These are phyloP conservation scores for Luffa acutangula DNA, from an alignment of 306 rosid species.

Conservation along the genomic window DNA sequence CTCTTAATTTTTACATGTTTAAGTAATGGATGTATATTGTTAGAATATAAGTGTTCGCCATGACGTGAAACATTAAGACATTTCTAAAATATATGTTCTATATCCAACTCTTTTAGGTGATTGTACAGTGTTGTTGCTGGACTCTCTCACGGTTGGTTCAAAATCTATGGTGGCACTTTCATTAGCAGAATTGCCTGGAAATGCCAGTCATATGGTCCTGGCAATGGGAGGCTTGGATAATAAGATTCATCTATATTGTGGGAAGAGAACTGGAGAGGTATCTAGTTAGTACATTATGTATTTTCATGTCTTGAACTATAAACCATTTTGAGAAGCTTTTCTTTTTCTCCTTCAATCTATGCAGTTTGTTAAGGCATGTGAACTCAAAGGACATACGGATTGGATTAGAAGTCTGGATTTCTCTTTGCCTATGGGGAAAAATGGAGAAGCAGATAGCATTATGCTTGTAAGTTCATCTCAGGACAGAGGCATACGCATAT, in stretches of 20 bases:
- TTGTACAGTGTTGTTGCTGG: constrained; percentile 48
- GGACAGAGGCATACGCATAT: constrained; percentile 81
- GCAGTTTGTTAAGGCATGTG: constrained; percentile 75
- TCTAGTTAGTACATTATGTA: neutral
- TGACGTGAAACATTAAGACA: neutral
- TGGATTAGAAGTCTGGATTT: constrained; percentile 98
- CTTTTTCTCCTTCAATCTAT: constrained; percentile 15
- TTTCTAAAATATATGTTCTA: neutral
- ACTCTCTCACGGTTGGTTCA: constrained; percentile 58
- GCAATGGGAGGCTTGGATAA: constrained; percentile 98
- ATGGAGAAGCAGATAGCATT: constrained; percentile 43
- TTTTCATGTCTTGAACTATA: neutral
- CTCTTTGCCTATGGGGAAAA: constrained; percentile 48
- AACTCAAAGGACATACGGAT: constrained; percentile 88
- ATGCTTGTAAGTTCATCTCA: constrained; percentile 90
- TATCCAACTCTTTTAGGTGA: constrained; percentile 42
- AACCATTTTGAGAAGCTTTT: neutral
- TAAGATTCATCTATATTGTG: constrained; percentile 84
- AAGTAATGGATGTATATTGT: neutral
- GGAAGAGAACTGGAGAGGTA: constrained; percentile 77
- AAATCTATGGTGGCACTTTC: constrained; percentile 86
- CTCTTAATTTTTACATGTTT: neutral
- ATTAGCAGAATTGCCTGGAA: constrained; percentile 78
- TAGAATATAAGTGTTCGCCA: neutral
- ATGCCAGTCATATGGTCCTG: constrained; percentile 43